Percentiles rank a stretch among this genome's conserved stretches.
phyloP scores from a whole-genome alignment of 352 stramenopile species.

The Globisporangium mamillatum region DNA sequence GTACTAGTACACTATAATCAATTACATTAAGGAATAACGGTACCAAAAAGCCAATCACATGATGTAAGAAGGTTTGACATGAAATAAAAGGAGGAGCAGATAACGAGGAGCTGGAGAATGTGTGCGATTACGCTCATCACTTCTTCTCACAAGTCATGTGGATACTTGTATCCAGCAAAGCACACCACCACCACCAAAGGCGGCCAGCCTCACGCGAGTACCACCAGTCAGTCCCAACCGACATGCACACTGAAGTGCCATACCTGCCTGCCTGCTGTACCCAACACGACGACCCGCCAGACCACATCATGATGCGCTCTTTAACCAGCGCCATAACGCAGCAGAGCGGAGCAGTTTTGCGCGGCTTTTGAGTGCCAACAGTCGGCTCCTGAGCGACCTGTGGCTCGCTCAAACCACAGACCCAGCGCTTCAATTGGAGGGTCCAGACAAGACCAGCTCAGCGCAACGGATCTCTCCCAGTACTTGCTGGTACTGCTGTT shows the following conservation, averaged over 20 bases:
- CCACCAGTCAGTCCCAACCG: too few species aligned
- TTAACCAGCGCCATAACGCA: neutral
- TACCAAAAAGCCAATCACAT: neutral
- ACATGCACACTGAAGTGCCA: too few species aligned
- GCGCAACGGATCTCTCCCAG: neutral
- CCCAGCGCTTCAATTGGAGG: too few species aligned
- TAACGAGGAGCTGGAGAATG: neutral
- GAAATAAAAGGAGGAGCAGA: neutral
- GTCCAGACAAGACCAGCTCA: too few species aligned
- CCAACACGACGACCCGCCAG: too few species aligned
- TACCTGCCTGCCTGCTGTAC: too few species aligned
- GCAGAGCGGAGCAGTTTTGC: constrained; percentile 1
- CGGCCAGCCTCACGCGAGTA: too few species aligned
- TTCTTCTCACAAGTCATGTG: neutral
- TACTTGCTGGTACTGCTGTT: neutral
- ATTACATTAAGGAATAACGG: too few species aligned
- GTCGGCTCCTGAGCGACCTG: neutral
- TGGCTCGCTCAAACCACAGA: neutral
- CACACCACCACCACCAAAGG: neutral
- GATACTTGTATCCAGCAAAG: neutral
- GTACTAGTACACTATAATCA: neutral
- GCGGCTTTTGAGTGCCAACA: neutral
- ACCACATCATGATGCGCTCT: too few species aligned
- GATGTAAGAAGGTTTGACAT: neutral
- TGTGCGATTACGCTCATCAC: neutral